Base-by-base conservation (phyloP, 371 early-diverging fungal species). In the Rhizomucor miehei region DNA sequence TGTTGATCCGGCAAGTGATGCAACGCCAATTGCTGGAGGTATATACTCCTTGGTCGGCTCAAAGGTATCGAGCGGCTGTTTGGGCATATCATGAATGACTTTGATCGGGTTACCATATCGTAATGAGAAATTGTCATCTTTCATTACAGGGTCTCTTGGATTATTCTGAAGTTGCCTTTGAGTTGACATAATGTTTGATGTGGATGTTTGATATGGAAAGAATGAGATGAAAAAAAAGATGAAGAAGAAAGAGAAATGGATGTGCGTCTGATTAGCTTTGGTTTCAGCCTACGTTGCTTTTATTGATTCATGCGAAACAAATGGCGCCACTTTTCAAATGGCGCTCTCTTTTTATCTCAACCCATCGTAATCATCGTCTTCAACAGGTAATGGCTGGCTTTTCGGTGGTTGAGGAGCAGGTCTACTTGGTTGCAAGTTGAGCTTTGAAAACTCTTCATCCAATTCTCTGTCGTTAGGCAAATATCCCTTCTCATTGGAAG, bases 21-120 rank as follows among this genome's bases (percentile, higher is more conserved):
- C 29, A 8, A 3, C 29, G 8, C 29, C 8, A 8, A 29, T 29
- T 5, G 29, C 29, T 29, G 29, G 29, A 10, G 67, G 52, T 1
- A 62, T 39, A 49, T 66, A 60, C 2, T 60, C 39, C 37, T 67
- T 57, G 13, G 59, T 63, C 9, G 74, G 74, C 19, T 57, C 64
- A 40, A 73, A 67, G 11, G 51, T 50, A 21, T 60, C 62, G 5
- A 56, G 5, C 34, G 51, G 24, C 24, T 59, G 70, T 35, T 44
- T 52, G 29, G 65, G 54, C 13, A 52, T 47, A 29, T 73, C 60
- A 44, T 69, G 74, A 13, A 73, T 69, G 5, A 59, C 63, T 44
- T 73, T 53, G 41, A 73, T 73, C 12, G 74, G 74, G 39, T 73
- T 73, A 21, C 62, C 70, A 36, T 51, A 73, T 6, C 64, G 52